Base-by-base conservation (phyloP, 768 basidiomycete species). In the Myochromella boudieri region DNA sequence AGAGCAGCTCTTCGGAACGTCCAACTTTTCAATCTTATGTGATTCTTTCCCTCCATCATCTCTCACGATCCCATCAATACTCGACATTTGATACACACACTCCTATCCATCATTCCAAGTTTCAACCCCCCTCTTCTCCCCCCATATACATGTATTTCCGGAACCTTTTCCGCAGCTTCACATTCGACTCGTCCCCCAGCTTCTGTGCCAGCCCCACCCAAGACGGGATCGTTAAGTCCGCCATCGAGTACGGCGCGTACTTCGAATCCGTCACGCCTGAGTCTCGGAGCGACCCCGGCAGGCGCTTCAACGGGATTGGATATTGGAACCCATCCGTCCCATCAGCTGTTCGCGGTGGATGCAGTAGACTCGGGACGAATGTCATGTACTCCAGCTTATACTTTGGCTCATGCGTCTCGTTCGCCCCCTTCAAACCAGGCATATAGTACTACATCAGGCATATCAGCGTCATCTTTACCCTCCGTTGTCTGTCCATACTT, bases 331-430 rank as follows among this genome's bases (percentile, higher is more conserved):
- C 57, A 14, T 51, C 43, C 49, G 55, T 52, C 18, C 56, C 59
- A 48, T 51, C 56, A 10, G 25, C 55, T 27, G 44, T 47, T 11
- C 54, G 50, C 10, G 54, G 53, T 22, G 70, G 68, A 55, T 78
- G 68, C 44, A 85, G 68, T 36, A 57, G 58, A 12, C 64, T 60
- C 22, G 73, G 56, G 21, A 64, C 62, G 60, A 80, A 85, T 44
- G 90, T 93, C 66, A 85, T 57, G 62, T 94, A 92, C 64, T 93
- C 91, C 54, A 95, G 67, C 67, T 83, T 74, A 70, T 81, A 91
- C 55, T 69, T 67, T 2, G 91, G 90, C 45, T 68, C 53, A 10
- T 70, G 63, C 29, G 60, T 71, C 60, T 78, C 67, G 56, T 75
- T 69, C 10, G 74, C 77, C 25, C 62, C 56, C 41, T 69, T 72